Evolutionary conservation across 148 eudicot genomes (phyloP).

Genomic region (Rhododendron molle): DNA sequence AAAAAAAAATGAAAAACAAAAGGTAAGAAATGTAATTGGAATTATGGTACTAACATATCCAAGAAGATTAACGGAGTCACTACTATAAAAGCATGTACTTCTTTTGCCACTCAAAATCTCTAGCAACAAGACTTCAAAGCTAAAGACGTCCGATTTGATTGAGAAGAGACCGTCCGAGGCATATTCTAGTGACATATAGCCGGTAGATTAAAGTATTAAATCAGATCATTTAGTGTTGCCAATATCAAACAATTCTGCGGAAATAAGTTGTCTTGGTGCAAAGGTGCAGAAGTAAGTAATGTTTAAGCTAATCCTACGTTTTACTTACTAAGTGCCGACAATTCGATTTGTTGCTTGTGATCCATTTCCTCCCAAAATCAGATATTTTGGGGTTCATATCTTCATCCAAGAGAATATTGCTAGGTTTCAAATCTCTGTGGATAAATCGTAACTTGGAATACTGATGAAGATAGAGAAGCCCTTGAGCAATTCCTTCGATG

Average conservation of each 20-base stretch:
- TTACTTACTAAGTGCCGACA: constrained; percentile 17
- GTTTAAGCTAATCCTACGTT: not conserved
- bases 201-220: not conserved
- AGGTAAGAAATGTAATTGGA: not conserved
- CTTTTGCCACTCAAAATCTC: constrained; percentile 1
- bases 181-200: not conserved
- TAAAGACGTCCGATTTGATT: not conserved
- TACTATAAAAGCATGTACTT: not conserved
- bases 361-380: constrained; percentile 21
- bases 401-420: constrained; percentile 28
- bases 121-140: not conserved
- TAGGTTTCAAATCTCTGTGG: constrained; percentile 32
- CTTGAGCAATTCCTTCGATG: constrained; percentile 8
- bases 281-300: not conserved
- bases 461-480: constrained; percentile 25
- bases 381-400: constrained; percentile 24
- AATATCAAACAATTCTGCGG: not conserved
- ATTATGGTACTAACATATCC: not conserved
- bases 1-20: not conserved
- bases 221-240: not conserved
- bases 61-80: not conserved
- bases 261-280: not conserved
- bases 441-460: constrained; percentile 31
- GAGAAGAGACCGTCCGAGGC: not conserved
- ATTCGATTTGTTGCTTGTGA: not conserved